These are phyloP conservation scores for Colletotrichum euphorbiae DNA, from an alignment of 2,329 filamentous ascomycete species.

Conservation along the genomic window DNA sequence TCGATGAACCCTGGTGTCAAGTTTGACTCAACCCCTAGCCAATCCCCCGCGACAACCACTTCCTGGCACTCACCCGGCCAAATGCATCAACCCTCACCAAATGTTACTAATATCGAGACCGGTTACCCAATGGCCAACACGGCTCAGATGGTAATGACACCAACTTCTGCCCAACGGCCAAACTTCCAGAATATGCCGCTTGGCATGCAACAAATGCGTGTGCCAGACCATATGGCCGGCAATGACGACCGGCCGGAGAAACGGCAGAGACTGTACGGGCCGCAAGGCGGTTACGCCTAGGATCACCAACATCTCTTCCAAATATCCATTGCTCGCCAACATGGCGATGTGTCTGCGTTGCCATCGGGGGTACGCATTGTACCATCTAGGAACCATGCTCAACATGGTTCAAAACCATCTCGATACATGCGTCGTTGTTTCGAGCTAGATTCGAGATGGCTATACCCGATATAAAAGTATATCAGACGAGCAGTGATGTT, in stretches of 20 bases:
- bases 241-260: conserved; percentile 62
- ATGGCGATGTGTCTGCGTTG: not conserved
- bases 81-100: conserved; percentile 62
- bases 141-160: conserved; percentile 52
- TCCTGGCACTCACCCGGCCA: conserved; percentile 66
- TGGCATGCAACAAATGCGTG: conserved; percentile 46
- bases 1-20: conserved; percentile 54
- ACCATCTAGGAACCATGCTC: no score
- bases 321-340: not conserved
- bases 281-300: conserved; percentile 55
- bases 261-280: conserved; percentile 62
- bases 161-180: conserved; percentile 44
- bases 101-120: conserved; percentile 54
- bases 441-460: not conserved
- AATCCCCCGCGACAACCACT: conserved; percentile 60
- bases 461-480: not conserved
- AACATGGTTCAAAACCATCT: no score
- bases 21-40: conserved; percentile 65
- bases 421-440: not conserved
- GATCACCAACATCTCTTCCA: not conserved
- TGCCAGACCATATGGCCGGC: conserved; percentile 47
- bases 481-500: not conserved
- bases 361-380: no score
- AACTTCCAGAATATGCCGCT: conserved; percentile 55
- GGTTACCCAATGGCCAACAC: conserved; percentile 60